A percentile compares a stretch with the other conserved stretches of the same genome.
These are phyloP conservation scores for Cyathus striatus DNA, from an alignment of 768 basidiomycete genomes.

Conservation along the genomic window DNA sequence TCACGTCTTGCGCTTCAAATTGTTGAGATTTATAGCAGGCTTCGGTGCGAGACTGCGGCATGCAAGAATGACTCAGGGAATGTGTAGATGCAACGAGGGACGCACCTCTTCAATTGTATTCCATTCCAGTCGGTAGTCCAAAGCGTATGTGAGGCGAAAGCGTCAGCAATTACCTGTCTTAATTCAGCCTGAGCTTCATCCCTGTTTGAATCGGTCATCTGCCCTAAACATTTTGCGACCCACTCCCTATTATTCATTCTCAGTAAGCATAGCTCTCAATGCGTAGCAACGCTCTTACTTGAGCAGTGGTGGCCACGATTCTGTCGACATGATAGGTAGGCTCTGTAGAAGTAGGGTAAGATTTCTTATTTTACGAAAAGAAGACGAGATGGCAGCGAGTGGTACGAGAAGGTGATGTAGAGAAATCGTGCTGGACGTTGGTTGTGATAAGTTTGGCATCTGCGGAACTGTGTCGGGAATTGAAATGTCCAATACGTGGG, in stretches of 20 bases:
- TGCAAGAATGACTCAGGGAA: slow-evolving; percentile 11
- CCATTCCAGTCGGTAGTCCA: slow-evolving; percentile 94
- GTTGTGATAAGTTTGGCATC: too few species aligned
- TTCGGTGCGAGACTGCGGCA: slow-evolving; percentile 52
- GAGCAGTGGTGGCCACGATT: slow-evolving; percentile 76
- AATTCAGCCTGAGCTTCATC: slow-evolving; percentile 88
- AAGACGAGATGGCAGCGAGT: too few species aligned
- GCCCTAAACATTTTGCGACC: slow-evolving; percentile 90
- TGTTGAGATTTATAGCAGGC: slow-evolving; percentile 43
- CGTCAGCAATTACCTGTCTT: slow-evolving; percentile 93
- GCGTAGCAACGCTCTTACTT: slow-evolving; percentile 42
- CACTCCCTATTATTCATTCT: slow-evolving; percentile 62
- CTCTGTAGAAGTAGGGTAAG: too few species aligned
- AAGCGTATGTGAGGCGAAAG: slow-evolving; percentile 78
- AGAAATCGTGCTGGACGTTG: too few species aligned
- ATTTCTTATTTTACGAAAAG: too few species aligned
- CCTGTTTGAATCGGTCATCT: slow-evolving; percentile 87
- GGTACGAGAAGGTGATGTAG: too few species aligned
- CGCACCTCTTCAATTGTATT: slow-evolving; percentile 81
- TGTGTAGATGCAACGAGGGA: slow-evolving; percentile 4
- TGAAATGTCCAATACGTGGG: too few species aligned
- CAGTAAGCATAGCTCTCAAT: slow-evolving; percentile 6
- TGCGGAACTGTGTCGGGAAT: too few species aligned
- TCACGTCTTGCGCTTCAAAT: slow-evolving; percentile 70
- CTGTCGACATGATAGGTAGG: slow-evolving; percentile 60